phyloP scores from a whole-genome alignment of 495 filamentous ascomycete genomes.

The Podospora australis region DNA sequence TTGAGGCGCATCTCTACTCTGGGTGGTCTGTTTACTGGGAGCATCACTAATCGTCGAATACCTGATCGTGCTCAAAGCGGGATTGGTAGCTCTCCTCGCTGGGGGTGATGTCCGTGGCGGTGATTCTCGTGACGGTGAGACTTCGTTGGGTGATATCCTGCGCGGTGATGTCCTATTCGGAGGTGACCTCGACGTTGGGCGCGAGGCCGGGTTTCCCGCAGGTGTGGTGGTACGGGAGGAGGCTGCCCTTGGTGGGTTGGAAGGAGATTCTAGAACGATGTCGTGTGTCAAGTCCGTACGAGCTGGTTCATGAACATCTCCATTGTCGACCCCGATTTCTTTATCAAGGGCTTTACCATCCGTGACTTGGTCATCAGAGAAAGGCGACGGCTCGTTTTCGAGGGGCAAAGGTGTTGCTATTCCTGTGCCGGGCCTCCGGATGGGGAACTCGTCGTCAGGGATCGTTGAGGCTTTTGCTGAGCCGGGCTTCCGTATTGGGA shows the following conservation, averaged over 20 bases:
- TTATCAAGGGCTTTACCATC: neutral
- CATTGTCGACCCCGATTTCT: neutral
- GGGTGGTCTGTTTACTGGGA: slow-evolving; percentile 24
- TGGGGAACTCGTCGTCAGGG: slow-evolving; percentile 36
- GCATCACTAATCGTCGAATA: slow-evolving; percentile 37
- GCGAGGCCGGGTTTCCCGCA: slow-evolving; percentile 11
- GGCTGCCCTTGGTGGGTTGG: slow-evolving; percentile 18
- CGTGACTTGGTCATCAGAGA: slow-evolving; percentile 17
- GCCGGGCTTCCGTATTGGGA: slow-evolving; percentile 38
- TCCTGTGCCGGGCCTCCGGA: slow-evolving; percentile 32
- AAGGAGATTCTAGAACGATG: slow-evolving; percentile 3
- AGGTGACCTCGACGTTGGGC: slow-evolving; percentile 21
- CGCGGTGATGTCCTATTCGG: slow-evolving; percentile 14
- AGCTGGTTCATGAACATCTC: neutral
- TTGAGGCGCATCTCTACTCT: slow-evolving; percentile 32
- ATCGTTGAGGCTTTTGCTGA: slow-evolving; percentile 23
- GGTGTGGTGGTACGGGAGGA: slow-evolving; percentile 10
- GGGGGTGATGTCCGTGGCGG: slow-evolving; percentile 12
- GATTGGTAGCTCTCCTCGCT: slow-evolving; percentile 27
- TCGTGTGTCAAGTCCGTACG: neutral
- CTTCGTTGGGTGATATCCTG: slow-evolving; percentile 12
- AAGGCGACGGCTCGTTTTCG: slow-evolving; percentile 13
- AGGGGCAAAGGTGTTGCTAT: slow-evolving; percentile 28
- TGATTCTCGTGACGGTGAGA: slow-evolving; percentile 14
- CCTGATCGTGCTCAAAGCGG: slow-evolving; percentile 27